Conservation (phyloP, 805 yeast species). For the Debaryomyces prosopidis region DNA sequence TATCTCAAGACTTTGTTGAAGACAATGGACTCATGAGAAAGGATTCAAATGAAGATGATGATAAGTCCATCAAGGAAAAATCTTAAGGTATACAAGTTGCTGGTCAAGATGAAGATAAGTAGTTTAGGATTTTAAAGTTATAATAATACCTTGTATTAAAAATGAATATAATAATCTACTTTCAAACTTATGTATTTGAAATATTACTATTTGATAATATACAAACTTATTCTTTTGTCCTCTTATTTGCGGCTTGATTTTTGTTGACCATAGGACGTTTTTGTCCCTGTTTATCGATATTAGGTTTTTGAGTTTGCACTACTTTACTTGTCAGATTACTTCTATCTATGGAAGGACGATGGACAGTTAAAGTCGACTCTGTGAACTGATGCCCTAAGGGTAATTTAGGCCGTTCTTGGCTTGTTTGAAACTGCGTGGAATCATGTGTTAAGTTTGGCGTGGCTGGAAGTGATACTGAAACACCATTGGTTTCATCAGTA, state of each 20-base stretch:
- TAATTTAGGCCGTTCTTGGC: conserved; percentile 4
- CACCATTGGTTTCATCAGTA: conserved; percentile 1
- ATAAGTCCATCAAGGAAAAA: not conserved
- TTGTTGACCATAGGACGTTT: conserved; percentile 17
- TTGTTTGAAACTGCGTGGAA: not conserved
- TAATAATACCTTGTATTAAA: no score
- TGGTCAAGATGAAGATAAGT: not conserved
- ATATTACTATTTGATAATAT: not conserved
- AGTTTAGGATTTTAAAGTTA: no score
- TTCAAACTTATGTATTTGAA: not conserved
- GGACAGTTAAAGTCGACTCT: conserved; percentile 33
- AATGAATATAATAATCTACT: not conserved
- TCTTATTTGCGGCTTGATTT: conserved; percentile 13
- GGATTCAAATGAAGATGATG: not conserved
- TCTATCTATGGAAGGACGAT: conserved; percentile 24
- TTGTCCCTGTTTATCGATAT: conserved; percentile 2
- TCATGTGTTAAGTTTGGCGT: not conserved
- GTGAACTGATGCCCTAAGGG: conserved; percentile 22
- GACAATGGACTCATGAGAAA: not conserved
- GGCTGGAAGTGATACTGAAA: not conserved
- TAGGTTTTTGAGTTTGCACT: conserved; percentile 1
- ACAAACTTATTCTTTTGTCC: conserved; percentile 16
- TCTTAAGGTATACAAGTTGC: not conserved
- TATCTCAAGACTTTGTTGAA: conserved; percentile 11
- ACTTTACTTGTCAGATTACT: conserved; percentile 6